Evolutionary conservation across 805 yeast species (phyloP), one percentile per base, ranked within the genome.

Genomic region (Nakazawaea pomicola): DNA sequence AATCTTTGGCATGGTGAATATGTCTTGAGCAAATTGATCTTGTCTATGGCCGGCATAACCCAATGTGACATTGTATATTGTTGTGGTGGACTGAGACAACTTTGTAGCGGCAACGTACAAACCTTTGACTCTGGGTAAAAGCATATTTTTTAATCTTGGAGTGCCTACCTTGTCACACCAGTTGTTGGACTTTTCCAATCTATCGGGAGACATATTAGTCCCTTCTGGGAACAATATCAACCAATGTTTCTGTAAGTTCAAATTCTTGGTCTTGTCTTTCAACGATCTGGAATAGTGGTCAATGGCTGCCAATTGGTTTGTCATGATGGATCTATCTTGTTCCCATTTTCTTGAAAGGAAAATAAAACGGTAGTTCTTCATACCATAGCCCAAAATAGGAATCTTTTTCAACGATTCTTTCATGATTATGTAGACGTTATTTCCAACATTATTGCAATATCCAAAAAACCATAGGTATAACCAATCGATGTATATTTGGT

Each of bases 401-500:
- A 90, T 62, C 15, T 61, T 66, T 34, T 67, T 68, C 36, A 90
- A 67, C 16, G 95, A 77, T 46, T 80, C 85, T 60, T 91, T 91
- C 58, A 90, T 67, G 46, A 88, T 74, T 44, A 91, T 88, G 50
- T 72, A 78, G 8, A 90, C 68, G 36, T 75, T 69, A 29, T 83
- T 83, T 7, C 81, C 76, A 33, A 80, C 59, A n/a, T 70, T 59
- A 10, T 87, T 75, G 5, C 89, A 72, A 57, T 86, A 83, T 0
- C 85, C 67, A 16, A 85, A 46, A 77, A 86, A 91, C 99, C 99
- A 91, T 41, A 88, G 50, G 52, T 76, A 89, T 9, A 84, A 70
- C 99, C 99, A 91, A 58, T 91, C 99, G 3, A 91, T 79, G 58
- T 91, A 91, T 18, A 91, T 82, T 62, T 90, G 97, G 60, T 91